phyloP scores from a whole-genome alignment of 1,139 yeast genomes.

The Candida freyschussii region DNA sequence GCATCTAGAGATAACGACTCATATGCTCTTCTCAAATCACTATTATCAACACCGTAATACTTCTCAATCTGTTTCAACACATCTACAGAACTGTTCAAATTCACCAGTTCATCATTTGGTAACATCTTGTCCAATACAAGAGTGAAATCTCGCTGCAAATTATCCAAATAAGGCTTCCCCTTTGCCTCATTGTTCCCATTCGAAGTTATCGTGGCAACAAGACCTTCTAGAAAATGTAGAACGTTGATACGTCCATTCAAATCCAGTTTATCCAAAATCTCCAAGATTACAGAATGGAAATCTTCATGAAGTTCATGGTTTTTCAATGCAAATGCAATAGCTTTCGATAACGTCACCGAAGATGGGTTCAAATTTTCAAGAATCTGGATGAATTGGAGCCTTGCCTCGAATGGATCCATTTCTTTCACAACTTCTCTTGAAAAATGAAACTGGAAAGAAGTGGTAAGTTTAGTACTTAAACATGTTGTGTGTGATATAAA shows the following conservation, averaged over 20 bases:
- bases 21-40: constrained; percentile 6
- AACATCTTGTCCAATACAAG: constrained; percentile 17
- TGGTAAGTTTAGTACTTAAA: no score
- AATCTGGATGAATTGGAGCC: constrained; percentile 61
- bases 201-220: constrained; percentile 33
- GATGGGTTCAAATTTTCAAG: constrained; percentile 62
- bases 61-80: constrained; percentile 17
- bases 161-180: constrained; percentile 26
- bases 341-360: constrained; percentile 46
- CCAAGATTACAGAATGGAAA: constrained; percentile 64
- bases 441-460: no score
- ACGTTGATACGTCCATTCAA: constrained; percentile 62
- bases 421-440: neutral
- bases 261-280: constrained; percentile 52
- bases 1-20: constrained; percentile 6
- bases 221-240: constrained; percentile 62
- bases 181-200: neutral
- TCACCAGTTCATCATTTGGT: constrained; percentile 19
- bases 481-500: no score
- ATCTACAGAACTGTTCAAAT: constrained; percentile 19
- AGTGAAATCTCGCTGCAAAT: constrained; percentile 29
- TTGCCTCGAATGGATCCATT: constrained; percentile 80
- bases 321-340: constrained; percentile 56
- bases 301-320: constrained; percentile 65
- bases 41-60: constrained; percentile 12